Base-by-base conservation (phyloP, 2,329 filamentous ascomycete species). In the Sphaerostilbella broomeana region DNA sequence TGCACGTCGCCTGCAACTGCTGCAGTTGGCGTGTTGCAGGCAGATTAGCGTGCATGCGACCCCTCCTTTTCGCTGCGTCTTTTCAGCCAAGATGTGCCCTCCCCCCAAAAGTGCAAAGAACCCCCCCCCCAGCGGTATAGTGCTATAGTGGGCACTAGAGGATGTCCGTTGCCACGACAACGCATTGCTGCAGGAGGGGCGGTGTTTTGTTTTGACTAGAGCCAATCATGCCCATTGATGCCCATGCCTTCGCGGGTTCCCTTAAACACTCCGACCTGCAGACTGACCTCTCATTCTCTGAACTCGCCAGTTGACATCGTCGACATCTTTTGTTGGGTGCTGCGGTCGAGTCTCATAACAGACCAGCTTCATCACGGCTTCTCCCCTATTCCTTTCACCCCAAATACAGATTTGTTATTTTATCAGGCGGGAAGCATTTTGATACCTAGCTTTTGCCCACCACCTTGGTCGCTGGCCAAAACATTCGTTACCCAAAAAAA, bases 201-300 rank as follows among this genome's bases (percentile, higher is more conserved):
- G 26, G 36, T 34, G 52, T 57, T 58, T 59, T 60, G 53, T 55
- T 57, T 58, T 58, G 51, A 42, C 44, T 30, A 38, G 41, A 25
- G 49, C 56, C 57, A 60, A 60, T 60, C 45, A 51, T 38, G 35
- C 24, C 38, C 30, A 43, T 40, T 32, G 44, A 47, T 39, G 40
- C 38, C 35, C 34, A 40, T 35, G 37, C 47, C 42, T 42, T 20
- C 32, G 44, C 44, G 43, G 43, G 47, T 53, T 57, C 47, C 55
- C 55, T 58, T 57, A 57, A 58, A 58, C 55, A 54, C 55, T 47
- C 49, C 48, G 50, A 49, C 39, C 45, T 54, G 53, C 51, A 50
- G 43, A 45, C 43, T 41, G 40, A 36, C 40, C 46, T 51, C 42
- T 44, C 40, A 44, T 47, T 40, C 49, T 43, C 37, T 47, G 42